Evolutionary conservation across 2,329 filamentous ascomycete species (phyloP), one percentile per base, ranked within the genome.

Genomic region (Diaporthe ilicicola): DNA sequence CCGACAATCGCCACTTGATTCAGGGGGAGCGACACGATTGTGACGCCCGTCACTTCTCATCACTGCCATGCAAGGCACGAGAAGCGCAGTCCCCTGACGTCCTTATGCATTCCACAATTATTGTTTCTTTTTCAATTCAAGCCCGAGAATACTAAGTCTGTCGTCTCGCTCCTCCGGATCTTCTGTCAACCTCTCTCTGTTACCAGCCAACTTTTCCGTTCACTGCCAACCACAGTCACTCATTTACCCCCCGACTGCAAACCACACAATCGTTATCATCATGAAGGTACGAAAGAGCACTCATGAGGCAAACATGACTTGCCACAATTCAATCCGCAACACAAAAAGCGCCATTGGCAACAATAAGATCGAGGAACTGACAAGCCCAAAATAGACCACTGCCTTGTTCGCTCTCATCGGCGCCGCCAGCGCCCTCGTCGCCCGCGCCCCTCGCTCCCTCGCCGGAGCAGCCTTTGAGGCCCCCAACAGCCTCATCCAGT

Each of bases 381-480:
- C 56, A 34, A 9, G 56, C 32, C 4, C 2, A 10, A 22, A 17
- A 9, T 13, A 72, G 71, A 70, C 64, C 68, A 67, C 69, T n/a
- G 51, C 71, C 22, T 67, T 70, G 32, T 19, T 72, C 55, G 24
- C 71, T 55, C n/a, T 72, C 32, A 48, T 65, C 51, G 62, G 71
- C 54, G 68, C 71, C n/a, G 68, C 68, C 71, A 72, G 67, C 68
- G 71, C 71, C 64, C 62, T 68, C 44, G 71, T 67, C 53, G 71
- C 48, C 22, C 71, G 71, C 39, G 22, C 22, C 15, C 55, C 53
- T n/a, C n/a, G n/a, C 4, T 27, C 56, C 4, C 2, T 59, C n/a
- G 65, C 65, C 29, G 65, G 53, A 32, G 17, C 56, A 17, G 56
- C 39, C 4, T 53, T 67, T 10, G 65, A 37, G 24, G 68, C 24